These are phyloP conservation scores for Linum lewisii DNA, from an alignment of 345 rosid genomes.

Conservation along the genomic window DNA sequence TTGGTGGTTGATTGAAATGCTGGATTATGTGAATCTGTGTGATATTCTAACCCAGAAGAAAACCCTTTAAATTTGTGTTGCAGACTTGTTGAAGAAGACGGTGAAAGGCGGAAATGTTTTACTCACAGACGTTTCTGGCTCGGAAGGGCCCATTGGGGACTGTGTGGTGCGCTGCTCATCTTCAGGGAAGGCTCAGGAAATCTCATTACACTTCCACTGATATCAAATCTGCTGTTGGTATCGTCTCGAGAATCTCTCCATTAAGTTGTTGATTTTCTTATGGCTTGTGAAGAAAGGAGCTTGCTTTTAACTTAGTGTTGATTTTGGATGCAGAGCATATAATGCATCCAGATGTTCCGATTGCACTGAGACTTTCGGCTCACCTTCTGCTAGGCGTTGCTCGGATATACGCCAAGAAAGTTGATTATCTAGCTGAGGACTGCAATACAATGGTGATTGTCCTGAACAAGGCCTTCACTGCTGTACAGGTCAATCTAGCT, in stretches of 20 bases:
- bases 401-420: conserved; percentile 80
- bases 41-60: too few species aligned
- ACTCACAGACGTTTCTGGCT: conserved; percentile 62
- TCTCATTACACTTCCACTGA: conserved; percentile 68
- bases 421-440: conserved; percentile 71
- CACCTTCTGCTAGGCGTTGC: conserved; percentile 86
- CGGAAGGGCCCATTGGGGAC: conserved; percentile 73
- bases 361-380: conserved; percentile 76
- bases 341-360: conserved; percentile 62
- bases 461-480: conserved; percentile 46
- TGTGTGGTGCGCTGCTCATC: conserved; percentile 85
- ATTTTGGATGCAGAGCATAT: conserved; percentile 36
- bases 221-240: conserved; percentile 66
- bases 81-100: conserved; percentile 3
- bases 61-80: too few species aligned
- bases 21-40: too few species aligned
- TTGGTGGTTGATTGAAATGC: too few species aligned
- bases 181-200: conserved; percentile 66
- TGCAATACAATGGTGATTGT: conserved; percentile 35
- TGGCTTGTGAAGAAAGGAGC: background rate
- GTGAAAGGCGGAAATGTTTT: conserved; percentile 40
- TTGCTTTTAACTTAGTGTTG: background rate
- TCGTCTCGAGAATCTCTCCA: conserved; percentile 11
- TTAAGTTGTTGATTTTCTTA: background rate
- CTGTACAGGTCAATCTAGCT: conserved; percentile 48